Conservation (phyloP, 2,329 filamentous ascomycete genomes). For the Aureobasidium sp. region DNA sequence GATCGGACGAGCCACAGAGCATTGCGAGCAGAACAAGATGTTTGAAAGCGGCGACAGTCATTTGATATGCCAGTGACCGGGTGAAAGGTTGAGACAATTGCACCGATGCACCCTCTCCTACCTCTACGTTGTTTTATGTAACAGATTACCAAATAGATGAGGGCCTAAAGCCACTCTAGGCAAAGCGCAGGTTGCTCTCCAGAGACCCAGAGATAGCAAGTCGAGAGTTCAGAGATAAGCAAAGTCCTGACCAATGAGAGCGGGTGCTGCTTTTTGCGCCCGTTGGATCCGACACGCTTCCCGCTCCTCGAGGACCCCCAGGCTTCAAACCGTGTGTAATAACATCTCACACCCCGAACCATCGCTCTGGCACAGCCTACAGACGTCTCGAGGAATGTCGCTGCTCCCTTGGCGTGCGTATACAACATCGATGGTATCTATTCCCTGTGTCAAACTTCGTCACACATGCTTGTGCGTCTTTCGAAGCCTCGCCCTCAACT, state of each 20-base stretch:
- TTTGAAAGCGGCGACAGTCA: conserved; percentile 30
- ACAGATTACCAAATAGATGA: conserved; percentile 12
- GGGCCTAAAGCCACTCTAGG: conserved; percentile 5
- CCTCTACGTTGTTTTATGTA: conserved; percentile 7
- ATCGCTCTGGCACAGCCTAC: neutral
- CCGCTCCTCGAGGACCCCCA: neutral
- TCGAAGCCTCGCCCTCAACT: neutral
- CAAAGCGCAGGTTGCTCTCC: neutral
- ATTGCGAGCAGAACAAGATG: conserved; percentile 30
- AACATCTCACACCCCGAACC: conserved; percentile 1
- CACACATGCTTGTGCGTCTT: neutral
- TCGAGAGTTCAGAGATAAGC: conserved; percentile 10
- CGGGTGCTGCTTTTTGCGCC: neutral
- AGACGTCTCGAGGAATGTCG: neutral
- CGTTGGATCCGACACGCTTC: conserved; percentile 7
- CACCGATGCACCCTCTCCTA: conserved; percentile 5
- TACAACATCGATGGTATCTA: neutral
- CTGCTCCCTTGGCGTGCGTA: neutral
- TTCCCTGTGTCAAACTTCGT: neutral
- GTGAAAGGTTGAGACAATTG: conserved; percentile 15
- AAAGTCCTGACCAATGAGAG: conserved; percentile 1
- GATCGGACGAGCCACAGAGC: conserved; percentile 25
- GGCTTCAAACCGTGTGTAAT: conserved; percentile 14
- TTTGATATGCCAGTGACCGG: conserved; percentile 21
- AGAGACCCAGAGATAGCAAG: conserved; percentile 7